phyloP scores from a whole-genome alignment of 2,329 filamentous ascomycete species.

The Periconia sp. region DNA sequence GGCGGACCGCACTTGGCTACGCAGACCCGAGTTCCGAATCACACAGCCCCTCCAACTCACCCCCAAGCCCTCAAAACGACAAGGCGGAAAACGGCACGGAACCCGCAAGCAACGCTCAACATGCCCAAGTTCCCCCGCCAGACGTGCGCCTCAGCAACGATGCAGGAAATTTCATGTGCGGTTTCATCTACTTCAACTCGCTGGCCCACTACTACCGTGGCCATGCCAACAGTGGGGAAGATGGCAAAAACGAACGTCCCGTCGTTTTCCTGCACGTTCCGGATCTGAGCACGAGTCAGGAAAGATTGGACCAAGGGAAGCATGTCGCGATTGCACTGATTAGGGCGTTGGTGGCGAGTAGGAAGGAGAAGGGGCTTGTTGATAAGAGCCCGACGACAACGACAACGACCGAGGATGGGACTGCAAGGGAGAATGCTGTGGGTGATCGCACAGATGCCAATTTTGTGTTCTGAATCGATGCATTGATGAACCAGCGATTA shows the following conservation, averaged over 20 bases:
- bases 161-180: conserved; percentile 41
- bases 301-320: conserved; percentile 27
- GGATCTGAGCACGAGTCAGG: conserved; percentile 30
- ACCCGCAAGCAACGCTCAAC: no score
- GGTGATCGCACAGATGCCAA: background rate
- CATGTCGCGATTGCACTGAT: conserved; percentile 36
- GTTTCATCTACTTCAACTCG: conserved; percentile 40
- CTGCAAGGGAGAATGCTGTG: background rate
- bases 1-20: conserved; percentile 22
- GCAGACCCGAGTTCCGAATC: background rate
- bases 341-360: conserved; percentile 36
- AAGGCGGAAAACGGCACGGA: no score
- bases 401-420: background rate
- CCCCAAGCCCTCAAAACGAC: no score
- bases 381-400: conserved; percentile 4
- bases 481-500: background rate
- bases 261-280: conserved; percentile 41
- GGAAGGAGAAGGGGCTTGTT: conserved; percentile 20
- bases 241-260: conserved; percentile 24
- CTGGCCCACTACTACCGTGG: conserved; percentile 29
- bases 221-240: background rate
- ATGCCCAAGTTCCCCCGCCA: conserved; percentile 1
- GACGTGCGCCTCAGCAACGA: conserved; percentile 34
- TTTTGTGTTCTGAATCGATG: background rate
- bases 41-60: background rate